Base-by-base conservation (phyloP, 495 filamentous ascomycete genomes). In the Xylaria bambusicola region DNA sequence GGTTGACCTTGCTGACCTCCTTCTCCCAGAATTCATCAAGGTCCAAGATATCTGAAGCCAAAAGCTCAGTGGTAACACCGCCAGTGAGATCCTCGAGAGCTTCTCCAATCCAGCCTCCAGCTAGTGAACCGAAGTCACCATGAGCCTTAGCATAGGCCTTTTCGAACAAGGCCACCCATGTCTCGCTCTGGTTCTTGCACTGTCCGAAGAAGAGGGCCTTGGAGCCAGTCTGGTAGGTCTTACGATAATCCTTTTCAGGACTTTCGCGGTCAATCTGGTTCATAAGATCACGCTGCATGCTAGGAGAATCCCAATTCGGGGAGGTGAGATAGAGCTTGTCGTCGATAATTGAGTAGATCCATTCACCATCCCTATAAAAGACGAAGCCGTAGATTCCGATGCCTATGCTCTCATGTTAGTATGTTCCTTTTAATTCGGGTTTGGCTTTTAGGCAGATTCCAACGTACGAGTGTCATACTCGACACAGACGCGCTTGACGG, bases 111-210 rank as follows among this genome's bases (percentile, higher is more conserved):
- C 88, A 93, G 1, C 93, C 93, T 15, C 91, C 91, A 23, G 91
- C 82, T 41, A 97, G 88, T 0, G 90, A 85, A 13, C 82, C 82
- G 63, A 87, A 96, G 66, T 94, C 78, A 9, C 92, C 92, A 66
- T 98, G 93, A 9, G 92, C 92, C 71, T 98, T 98, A 33, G 93
- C 93, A 69, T 93, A 98, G 0, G 93, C 93, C 72, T 98, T 98
- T 68, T 97, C 93, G 1, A 97, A 80, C 35, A 97, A 76, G 0
- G 94, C 90, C 20, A 97, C 81, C 93, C 93, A 98, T 2, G 92
- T 98, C 72, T 98, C 93, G 67, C 94, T 93, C 54, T 88, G 83
- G 66, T 92, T 88, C 58, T 85, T 85, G 75, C 89, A 93, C 63
- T 92, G 89, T 1, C 89, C 92, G 74, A 96, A 97, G 71, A 90